Evolutionary conservation across 139 green algal species (phyloP).

Genomic region (Tetraselmis chui): DNA sequence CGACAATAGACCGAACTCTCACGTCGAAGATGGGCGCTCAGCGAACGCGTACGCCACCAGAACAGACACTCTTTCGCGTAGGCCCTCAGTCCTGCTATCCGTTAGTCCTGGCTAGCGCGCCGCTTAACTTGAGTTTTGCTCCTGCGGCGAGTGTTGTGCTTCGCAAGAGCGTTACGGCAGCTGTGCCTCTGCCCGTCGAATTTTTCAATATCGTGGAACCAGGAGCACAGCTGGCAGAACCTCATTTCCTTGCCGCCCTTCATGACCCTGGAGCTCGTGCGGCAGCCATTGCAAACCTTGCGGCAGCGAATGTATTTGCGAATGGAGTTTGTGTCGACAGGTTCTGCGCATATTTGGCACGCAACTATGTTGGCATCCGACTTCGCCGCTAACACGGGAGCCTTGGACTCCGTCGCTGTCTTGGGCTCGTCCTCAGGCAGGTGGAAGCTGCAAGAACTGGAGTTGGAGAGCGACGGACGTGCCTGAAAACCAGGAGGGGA

Average conservation of each 20-base stretch:
- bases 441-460: no score
- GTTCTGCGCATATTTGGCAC: not conserved
- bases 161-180: not conserved
- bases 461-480: no score
- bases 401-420: no score
- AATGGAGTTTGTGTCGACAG: not conserved
- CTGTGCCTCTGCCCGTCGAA: not conserved
- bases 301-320: not conserved
- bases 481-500: no score
- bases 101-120: not conserved
- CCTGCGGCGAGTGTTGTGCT: not conserved
- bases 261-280: not conserved
- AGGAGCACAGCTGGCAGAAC: not conserved
- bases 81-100: no score
- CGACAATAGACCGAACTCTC: no score
- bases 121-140: not conserved
- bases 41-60: no score
- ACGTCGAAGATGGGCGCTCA: no score
- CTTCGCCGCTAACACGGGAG: no score
- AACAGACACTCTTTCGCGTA: no score
- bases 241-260: not conserved
- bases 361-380: not conserved
- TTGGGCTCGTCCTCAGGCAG: no score
- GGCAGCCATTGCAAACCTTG: not conserved
- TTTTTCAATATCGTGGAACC: not conserved